A percentile compares a stretch with the other conserved stretches of the same genome.
phyloP scores from a whole-genome alignment of 73 alveolate genomes.

The Paramecium pentaurelia region DNA sequence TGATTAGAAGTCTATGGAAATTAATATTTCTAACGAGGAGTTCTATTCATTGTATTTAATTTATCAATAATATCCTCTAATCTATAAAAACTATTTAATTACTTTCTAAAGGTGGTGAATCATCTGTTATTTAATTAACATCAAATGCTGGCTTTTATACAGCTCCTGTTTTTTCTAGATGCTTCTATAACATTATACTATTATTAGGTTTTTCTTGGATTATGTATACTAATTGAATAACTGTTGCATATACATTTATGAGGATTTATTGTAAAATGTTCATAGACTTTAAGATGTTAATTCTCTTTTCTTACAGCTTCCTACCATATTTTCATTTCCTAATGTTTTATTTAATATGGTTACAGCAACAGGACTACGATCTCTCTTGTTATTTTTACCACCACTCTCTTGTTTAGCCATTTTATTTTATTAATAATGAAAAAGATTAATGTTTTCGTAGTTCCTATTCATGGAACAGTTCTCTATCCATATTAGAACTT shows the following conservation, averaged over 20 bases:
- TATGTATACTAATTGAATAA: conserved; percentile 10
- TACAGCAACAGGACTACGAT: conserved; percentile 27
- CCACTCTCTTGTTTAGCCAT: conserved; percentile 16
- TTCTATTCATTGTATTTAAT: conserved; percentile 49
- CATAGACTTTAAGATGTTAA: conserved; percentile 46
- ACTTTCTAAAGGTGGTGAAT: conserved; percentile 42
- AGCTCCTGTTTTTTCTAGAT: conserved; percentile 27
- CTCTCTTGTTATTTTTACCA: background rate
- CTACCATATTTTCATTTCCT: conserved; percentile 62
- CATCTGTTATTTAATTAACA: conserved; percentile 36
- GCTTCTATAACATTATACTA: conserved; percentile 36
- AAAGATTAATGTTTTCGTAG: conserved; percentile 48
- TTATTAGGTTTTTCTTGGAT: conserved; percentile 50
- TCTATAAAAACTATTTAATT: background rate
- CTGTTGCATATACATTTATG: conserved; percentile 23
- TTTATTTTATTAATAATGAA: conserved; percentile 36
- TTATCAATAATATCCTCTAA: conserved; percentile 52
- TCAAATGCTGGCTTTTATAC: conserved; percentile 42
- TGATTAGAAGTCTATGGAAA: conserved; percentile 55
- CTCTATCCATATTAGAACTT: conserved; percentile 50
- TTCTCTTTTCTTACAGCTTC: conserved; percentile 57
- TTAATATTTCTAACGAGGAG: conserved; percentile 56
- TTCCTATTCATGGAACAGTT: conserved; percentile 39
- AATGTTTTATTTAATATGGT: background rate
- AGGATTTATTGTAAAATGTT: conserved; percentile 59